phyloP scores from a whole-genome alignment of 2,329 filamentous ascomycete genomes.

The Sclerotinia spermophila region DNA sequence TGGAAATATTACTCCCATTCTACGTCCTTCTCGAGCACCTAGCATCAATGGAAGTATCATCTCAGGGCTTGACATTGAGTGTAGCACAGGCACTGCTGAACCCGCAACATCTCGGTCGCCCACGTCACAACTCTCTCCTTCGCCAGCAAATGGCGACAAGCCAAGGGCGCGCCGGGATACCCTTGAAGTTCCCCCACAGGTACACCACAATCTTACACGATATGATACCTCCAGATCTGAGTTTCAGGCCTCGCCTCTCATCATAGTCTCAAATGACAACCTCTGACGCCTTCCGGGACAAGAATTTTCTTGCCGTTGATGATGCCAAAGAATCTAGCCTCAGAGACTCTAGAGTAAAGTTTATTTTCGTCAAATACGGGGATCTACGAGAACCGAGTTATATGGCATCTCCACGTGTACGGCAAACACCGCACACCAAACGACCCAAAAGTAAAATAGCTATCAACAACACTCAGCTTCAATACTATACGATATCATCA shows the following conservation, averaged over 20 bases:
- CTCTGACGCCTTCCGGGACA: neutral
- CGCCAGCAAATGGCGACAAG: conserved; percentile 9
- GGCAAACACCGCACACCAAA: no score
- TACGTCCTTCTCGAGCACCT: conserved; percentile 39
- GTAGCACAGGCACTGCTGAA: conserved; percentile 22
- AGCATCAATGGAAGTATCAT: conserved; percentile 40
- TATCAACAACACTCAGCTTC: no score
- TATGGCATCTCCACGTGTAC: no score
- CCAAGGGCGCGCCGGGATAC: conserved; percentile 32
- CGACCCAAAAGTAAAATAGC: no score
- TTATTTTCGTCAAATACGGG: neutral
- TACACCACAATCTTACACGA: conserved; percentile 22
- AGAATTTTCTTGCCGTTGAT: neutral
- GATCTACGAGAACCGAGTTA: neutral
- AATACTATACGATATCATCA: no score
- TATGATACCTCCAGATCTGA: conserved; percentile 12
- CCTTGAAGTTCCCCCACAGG: conserved; percentile 41
- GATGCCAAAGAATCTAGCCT: neutral
- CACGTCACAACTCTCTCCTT: conserved; percentile 1
- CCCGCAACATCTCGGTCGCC: conserved; percentile 22
- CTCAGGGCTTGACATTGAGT: conserved; percentile 33
- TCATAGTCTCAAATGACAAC: conserved; percentile 24
- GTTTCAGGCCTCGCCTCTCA: conserved; percentile 20
- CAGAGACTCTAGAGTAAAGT: neutral
- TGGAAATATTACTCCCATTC: conserved; percentile 34